Base-by-base conservation (phyloP, 345 rosid genomes). In the Eucalyptus dawsonii region DNA sequence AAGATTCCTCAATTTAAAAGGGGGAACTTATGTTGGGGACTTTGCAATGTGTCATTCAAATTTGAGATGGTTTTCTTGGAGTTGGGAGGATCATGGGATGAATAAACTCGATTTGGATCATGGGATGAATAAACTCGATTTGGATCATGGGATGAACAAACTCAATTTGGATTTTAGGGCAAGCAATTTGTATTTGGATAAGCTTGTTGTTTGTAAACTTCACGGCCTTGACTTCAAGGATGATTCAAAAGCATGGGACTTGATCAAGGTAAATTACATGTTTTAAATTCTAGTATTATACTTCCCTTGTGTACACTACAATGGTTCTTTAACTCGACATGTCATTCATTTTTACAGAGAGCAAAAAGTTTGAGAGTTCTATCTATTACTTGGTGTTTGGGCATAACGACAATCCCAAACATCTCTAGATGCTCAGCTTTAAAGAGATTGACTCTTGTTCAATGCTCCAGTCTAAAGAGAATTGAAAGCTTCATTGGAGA, bases 141-240 rank as follows among this genome's bases (percentile, higher is more conserved):
- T 34, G 5, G 8, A 50, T 67, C 34, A 34, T 34, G 34, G 34
- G 34, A 34, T 34, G 34, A 34, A 34, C 34, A 34, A 34, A 34
- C 34, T 1, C 40, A 1, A 4, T 37, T 1, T 34, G 5, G 8
- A 50, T 67, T 34, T 34, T 34, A 34, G 34, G 34, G 34, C 34
- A 34, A 34, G 34, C 34, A 34, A 67, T 8, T 0, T 67, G 10
- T 31, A 1, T 31, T 15, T 67, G 1, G 0, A 15, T 31, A 0
- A 0, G 5, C 80, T 67, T 31, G 80, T 31, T 16, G 80, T 67
- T 67, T 31, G 9, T 31, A 67, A 67, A 31, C 2, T 67, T 31
- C 0, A 4, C 0, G 1, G 0, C 0, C 16, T 4, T 8, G 2
- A 8, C 12, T 67, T 67, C 4, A 4, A 2, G 1, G 80, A 31